A percentile compares a stretch with the other conserved stretches of the same genome.
phyloP scores from a whole-genome alignment of 371 early-diverging fungal genomes.

The Actinomucor elegans region DNA sequence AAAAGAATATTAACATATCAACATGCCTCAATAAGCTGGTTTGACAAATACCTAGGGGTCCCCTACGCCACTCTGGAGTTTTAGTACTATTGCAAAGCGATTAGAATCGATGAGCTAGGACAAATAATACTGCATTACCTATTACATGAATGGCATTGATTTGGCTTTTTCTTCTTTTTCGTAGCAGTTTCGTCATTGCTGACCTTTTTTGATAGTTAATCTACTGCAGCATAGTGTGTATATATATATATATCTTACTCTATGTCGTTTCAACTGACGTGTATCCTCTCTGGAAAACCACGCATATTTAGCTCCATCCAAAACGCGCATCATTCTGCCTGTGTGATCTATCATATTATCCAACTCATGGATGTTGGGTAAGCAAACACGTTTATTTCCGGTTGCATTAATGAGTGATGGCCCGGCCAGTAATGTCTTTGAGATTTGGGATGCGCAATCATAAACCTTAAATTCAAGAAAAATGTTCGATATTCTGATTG shows the following conservation, averaged over 20 bases:
- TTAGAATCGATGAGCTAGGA: not conserved
- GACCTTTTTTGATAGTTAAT: no score
- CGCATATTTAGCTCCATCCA: not conserved
- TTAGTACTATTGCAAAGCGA: constrained; percentile 19
- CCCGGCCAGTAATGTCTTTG: constrained; percentile 3
- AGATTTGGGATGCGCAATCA: not conserved
- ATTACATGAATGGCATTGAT: constrained; percentile 30
- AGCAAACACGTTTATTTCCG: not conserved
- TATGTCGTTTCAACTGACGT: constrained; percentile 13
- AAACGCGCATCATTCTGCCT: not conserved
- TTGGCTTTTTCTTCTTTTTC: not conserved
- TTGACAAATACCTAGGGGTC: constrained; percentile 27
- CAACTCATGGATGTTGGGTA: constrained; percentile 15
- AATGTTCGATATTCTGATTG: no score
- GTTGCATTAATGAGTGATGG: constrained; percentile 6
- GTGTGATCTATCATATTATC: constrained; percentile 8
- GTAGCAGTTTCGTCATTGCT: no score
- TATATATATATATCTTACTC: no score
- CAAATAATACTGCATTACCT: constrained; percentile 14
- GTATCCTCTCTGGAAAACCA: constrained; percentile 3
- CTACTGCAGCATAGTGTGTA: no score
- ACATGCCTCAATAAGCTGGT: no score
- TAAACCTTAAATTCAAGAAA: not conserved
- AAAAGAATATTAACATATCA: no score
- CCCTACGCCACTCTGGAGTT: constrained; percentile 41